Evolutionary conservation across 148 eudicot species (phyloP), one percentile per base, ranked within the genome.

Genomic region (Vaccinium darrowii): DNA sequence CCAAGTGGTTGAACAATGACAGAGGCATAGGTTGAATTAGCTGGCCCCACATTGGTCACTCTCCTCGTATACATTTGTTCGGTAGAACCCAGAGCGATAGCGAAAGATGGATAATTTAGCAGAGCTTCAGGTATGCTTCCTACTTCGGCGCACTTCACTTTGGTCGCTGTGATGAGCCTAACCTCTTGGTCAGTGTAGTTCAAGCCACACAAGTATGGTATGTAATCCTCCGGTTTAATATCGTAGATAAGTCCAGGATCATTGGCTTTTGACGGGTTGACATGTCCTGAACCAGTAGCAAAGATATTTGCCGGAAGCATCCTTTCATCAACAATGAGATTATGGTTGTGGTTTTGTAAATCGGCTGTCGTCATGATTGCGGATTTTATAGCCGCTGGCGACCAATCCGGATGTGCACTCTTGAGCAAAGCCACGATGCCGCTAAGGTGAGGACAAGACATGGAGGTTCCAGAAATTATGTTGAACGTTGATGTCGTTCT

Each of bases 391-490:
- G 86, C 86, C 0, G 89, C 90, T 12, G 89, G 91, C 0, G 91
- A 87, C 92, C 92, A 91, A 15, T 87, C 86, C 0, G 92, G 90
- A 69, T 89, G 91, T 16, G 90, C 85, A 49, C 91, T 88, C 81
- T 89, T 91, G 10, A 91, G 87, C 47, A 91, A 58, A 9, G 91
- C 91, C 3, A 82, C 89, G 1, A 91, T 62, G 8, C 91, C 92
- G 0, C 88, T 86, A 13, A 86, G 87, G 71, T 91, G 92, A 2
- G 92, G 91, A 80, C 92, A 91, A 0, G 92, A 89, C 91, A 91
- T 91, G 0, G 91, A 91, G 5, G 92, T 89, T 19, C 91, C 91
- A 0, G 88, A 84, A 19, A 80, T 71, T 33, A 91, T 81, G 21
- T 90, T 88, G 53, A 91, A 91, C 0, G 86, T 84, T 1, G 86